Evolutionary conservation across 1,284 basidiomycete genomes (phyloP).

Genomic region (Puccinia novopanici): DNA sequence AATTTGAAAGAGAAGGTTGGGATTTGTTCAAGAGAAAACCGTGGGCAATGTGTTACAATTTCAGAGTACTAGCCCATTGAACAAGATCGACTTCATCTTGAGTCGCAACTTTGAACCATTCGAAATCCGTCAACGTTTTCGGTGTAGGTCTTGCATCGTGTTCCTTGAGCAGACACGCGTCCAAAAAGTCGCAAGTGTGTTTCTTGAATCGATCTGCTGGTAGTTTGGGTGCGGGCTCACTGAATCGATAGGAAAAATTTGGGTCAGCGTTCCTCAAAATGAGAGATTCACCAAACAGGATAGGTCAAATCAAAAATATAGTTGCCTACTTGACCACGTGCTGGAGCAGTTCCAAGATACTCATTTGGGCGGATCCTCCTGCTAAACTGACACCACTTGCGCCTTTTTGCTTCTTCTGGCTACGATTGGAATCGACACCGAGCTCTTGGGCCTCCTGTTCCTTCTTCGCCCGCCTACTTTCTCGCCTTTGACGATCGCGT

Average conservation of each 20-base stretch:
- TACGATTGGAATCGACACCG: too few relatives aligned
- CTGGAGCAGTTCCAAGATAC: constrained; percentile 91
- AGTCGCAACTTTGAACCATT: constrained; percentile 54
- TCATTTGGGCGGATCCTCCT: constrained; percentile 90
- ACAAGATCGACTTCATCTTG: constrained; percentile 55
- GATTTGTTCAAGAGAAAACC: background rate
- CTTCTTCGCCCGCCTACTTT: too few relatives aligned
- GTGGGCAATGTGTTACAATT: constrained; percentile 7
- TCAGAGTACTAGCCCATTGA: constrained; percentile 56
- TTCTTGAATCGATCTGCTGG: constrained; percentile 62
- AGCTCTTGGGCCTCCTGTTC: too few relatives aligned
- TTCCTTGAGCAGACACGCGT: constrained; percentile 53
- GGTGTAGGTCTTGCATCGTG: constrained; percentile 52
- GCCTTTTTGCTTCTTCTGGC: too few relatives aligned
- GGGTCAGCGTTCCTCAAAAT: background rate
- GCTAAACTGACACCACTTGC: constrained; percentile 82
- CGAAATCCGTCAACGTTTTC: constrained; percentile 52
- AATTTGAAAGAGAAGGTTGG: background rate
- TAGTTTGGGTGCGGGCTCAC: constrained; percentile 80
- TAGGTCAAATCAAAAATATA: background rate
- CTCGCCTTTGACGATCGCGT: too few relatives aligned
- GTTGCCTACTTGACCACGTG: constrained; percentile 77
- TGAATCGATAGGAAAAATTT: background rate
- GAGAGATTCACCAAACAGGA: background rate
- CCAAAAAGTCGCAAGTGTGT: constrained; percentile 62